Conservation (phyloP, 495 filamentous ascomycete species). For the Margaritispora aquatica region DNA sequence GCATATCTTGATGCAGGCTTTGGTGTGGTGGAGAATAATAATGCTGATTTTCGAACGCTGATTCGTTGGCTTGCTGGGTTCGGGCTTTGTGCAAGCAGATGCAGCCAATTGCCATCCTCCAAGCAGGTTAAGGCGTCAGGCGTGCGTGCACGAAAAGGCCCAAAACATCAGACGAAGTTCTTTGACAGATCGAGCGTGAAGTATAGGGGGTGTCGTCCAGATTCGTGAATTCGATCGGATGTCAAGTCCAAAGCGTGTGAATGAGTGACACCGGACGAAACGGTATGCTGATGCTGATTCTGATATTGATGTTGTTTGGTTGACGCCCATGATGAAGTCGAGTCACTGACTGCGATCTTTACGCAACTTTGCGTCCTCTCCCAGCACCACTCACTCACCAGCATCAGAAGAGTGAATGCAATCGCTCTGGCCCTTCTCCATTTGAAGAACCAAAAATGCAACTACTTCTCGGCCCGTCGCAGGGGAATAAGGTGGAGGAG, state of each 20-base stretch:
- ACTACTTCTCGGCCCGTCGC: not conserved
- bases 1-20: not conserved
- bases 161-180: conserved; percentile 8
- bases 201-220: not conserved
- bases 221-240: no score
- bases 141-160: no score
- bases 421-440: not conserved
- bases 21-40: not conserved
- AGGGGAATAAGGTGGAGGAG: not conserved
- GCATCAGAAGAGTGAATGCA: not conserved
- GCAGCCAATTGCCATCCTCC: conserved; percentile 6
- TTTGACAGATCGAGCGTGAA: not conserved
- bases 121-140: conserved; percentile 4
- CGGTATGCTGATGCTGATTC: not conserved
- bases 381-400: no score
- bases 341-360: not conserved
- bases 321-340: no score
- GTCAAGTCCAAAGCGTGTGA: no score
- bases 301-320: not conserved
- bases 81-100: not conserved
- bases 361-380: not conserved
- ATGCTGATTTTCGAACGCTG: not conserved
- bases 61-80: not conserved
- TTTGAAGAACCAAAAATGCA: not conserved
- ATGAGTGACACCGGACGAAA: no score